Evolutionary conservation across 805 yeast genomes (phyloP), one percentile per base, ranked within the genome.

Genomic region (Lipomyces japonicus): DNA sequence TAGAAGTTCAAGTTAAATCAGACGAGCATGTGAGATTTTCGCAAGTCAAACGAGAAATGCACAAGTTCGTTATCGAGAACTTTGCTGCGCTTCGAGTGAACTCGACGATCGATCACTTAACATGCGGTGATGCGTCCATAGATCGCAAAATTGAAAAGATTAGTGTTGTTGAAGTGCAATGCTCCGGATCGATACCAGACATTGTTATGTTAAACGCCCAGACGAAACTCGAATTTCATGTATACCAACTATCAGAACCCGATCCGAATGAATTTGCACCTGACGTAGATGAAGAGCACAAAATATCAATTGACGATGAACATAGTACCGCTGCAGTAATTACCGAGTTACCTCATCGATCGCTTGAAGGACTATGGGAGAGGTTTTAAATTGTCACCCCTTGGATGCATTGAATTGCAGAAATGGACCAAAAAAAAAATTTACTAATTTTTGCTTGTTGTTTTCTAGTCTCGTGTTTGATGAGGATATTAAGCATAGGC

Each of bases 331-430:
- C 52, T 22, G 58, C 52, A 16, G 26, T 31, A 7, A 46, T 54
- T 14, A 21, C 34, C 31, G 38, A 23, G 21, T 37, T 71, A 18
- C 75, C 76, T 4, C 59, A 64, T 7, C 47, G 56, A 3, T 48
- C 58, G 12, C 58, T 65, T 10, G 71, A 71, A 30, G 60, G 62
- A 4, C 42, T 63, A 3, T 72, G 76, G 76, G 68, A 66, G 42
- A 53, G 66, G 0, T 47, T 36, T 16, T 19, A 18, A 23, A 10
- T 37, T 18, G 23, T 6, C 26, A 22, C 38, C 14, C 14, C n/a
- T 10, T 36, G 10, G 3, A 16, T 39, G 16, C 24, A 39, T 26
- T 6, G 21, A n/a, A 26, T 21, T 7, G 19, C 24, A 16, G 19
- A 30, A 39, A 14, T 6, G 6, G 12, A n/a, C 12, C 34, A 22